These are phyloP conservation scores for Phaeosphaeriaceae sp. DNA, from an alignment of 2,329 filamentous ascomycete genomes.

Conservation along the genomic window DNA sequence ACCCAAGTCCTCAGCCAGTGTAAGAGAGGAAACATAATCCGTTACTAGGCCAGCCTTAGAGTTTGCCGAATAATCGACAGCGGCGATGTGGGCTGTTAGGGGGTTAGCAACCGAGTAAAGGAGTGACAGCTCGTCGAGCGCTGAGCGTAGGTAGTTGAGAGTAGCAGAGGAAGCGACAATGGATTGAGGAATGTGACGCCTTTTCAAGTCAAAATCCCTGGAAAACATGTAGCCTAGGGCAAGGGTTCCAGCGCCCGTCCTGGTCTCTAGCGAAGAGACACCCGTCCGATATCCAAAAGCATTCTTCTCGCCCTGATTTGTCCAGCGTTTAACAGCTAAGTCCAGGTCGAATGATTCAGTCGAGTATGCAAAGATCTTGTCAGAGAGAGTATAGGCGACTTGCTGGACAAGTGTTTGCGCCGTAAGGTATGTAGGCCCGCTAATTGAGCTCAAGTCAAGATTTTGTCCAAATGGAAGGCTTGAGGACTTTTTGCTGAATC, in stretches of 20 bases:
- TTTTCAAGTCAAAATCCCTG: slow-evolving; percentile 90
- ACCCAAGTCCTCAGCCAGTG: slow-evolving; percentile 86
- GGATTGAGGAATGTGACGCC: slow-evolving; percentile 89
- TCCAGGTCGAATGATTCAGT: slow-evolving; percentile 93
- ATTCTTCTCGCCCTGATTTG: slow-evolving; percentile 72
- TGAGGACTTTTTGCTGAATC: slow-evolving; percentile 53
- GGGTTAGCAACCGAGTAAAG: slow-evolving; percentile 92
- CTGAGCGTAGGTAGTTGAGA: slow-evolving; percentile 78
- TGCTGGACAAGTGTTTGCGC: slow-evolving; percentile 95
- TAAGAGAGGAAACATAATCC: slow-evolving; percentile 83
- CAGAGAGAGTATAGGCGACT: slow-evolving; percentile 90
- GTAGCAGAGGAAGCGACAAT: slow-evolving; percentile 86
- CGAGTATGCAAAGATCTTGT: slow-evolving; percentile 97
- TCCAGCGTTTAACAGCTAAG: slow-evolving; percentile 80
- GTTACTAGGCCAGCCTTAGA: slow-evolving; percentile 75
- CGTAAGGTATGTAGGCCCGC: slow-evolving; percentile 89
- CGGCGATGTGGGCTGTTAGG: slow-evolving; percentile 89
- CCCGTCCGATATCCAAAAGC: slow-evolving; percentile 79
- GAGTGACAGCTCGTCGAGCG: slow-evolving; percentile 88
- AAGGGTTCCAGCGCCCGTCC: slow-evolving; percentile 86
- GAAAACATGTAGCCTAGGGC: slow-evolving; percentile 98
- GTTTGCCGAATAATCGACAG: slow-evolving; percentile 78
- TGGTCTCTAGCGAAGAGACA: slow-evolving; percentile 82
- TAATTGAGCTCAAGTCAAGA: slow-evolving; percentile 65
- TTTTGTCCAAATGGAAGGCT: slow-evolving; percentile 61